A percentile compares a stretch with the other conserved stretches of the same genome.
These are phyloP conservation scores for Cerrena zonata DNA, from an alignment of 1,284 basidiomycete species.

Conservation along the genomic window DNA sequence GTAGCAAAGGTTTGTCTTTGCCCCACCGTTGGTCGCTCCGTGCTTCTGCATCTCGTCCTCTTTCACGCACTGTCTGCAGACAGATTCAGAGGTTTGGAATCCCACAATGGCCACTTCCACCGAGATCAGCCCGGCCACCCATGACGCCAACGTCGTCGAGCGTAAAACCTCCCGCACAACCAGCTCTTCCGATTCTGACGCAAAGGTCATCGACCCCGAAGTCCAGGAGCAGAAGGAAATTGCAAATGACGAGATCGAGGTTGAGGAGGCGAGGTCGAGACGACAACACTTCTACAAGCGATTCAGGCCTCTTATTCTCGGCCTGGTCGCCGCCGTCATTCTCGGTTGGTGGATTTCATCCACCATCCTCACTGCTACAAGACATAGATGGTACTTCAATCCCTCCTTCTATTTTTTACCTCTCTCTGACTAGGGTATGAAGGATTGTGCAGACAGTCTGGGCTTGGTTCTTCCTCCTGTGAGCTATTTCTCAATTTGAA, in stretches of 20 bases:
- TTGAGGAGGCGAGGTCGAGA: conserved; percentile 18
- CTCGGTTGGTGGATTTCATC: conserved; percentile 79
- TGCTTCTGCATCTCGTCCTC: no score
- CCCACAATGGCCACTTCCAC: neutral
- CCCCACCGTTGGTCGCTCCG: neutral
- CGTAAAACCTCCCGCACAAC: conserved; percentile 13
- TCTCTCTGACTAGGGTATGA: conserved; percentile 10
- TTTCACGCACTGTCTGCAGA: neutral
- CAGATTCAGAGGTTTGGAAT: neutral
- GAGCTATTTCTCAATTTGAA: conserved; percentile 22
- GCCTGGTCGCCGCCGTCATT: conserved; percentile 51
- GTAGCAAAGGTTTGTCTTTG: neutral
- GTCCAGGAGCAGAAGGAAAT: conserved; percentile 18
- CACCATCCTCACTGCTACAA: conserved; percentile 59
- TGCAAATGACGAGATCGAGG: conserved; percentile 19
- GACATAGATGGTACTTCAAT: conserved; percentile 59
- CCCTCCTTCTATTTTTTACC: conserved; percentile 8
- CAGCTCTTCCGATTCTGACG: conserved; percentile 17
- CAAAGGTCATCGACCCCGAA: conserved; percentile 23
- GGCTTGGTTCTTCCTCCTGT: conserved; percentile 76
- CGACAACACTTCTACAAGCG: conserved; percentile 20
- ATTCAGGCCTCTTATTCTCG: conserved; percentile 41
- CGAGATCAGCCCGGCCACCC: neutral
- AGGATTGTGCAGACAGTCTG: conserved; percentile 77
- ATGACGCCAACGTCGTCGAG: conserved; percentile 2